phyloP scores from a whole-genome alignment of 1,284 basidiomycete species.

The Pseudozyma hubeiensis region DNA sequence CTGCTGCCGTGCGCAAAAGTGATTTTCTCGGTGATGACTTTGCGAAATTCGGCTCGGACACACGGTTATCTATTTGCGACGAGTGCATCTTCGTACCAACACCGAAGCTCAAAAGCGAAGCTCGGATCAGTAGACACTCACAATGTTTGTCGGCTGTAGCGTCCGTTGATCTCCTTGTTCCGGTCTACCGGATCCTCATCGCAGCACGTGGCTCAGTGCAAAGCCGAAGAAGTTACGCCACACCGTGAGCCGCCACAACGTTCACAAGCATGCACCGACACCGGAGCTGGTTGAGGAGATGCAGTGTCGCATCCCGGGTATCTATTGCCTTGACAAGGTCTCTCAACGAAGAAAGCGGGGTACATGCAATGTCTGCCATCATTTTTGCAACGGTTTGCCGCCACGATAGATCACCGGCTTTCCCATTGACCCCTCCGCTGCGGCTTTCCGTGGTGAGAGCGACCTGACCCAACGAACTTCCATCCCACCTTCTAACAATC shows the following conservation, averaged over 20 bases:
- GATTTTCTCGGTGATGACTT: no score
- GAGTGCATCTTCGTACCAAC: no score
- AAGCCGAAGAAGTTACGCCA: not conserved
- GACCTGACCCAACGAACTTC: constrained; percentile 31
- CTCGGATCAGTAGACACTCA: no score
- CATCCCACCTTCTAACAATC: constrained; percentile 30
- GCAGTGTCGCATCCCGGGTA: not conserved
- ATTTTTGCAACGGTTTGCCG: constrained; percentile 12
- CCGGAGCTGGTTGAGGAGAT: not conserved
- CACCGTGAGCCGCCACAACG: no score
- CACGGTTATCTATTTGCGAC: no score
- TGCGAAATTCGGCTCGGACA: no score
- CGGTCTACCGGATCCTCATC: no score
- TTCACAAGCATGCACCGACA: not conserved
- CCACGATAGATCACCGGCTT: constrained; percentile 30
- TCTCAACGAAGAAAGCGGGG: not conserved
- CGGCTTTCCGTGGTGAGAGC: not conserved
- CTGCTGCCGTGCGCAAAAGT: no score
- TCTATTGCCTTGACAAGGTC: not conserved
- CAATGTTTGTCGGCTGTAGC: no score
- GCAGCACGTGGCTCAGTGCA: no score
- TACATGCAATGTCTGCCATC: not conserved
- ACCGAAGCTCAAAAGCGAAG: no score
- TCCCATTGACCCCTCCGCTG: constrained; percentile 2
- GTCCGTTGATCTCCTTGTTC: no score